A percentile compares a stretch with the other conserved stretches of the same genome.
Conservation (phyloP, 495 filamentous ascomycete genomes). For the Penicillium mononematosum region DNA sequence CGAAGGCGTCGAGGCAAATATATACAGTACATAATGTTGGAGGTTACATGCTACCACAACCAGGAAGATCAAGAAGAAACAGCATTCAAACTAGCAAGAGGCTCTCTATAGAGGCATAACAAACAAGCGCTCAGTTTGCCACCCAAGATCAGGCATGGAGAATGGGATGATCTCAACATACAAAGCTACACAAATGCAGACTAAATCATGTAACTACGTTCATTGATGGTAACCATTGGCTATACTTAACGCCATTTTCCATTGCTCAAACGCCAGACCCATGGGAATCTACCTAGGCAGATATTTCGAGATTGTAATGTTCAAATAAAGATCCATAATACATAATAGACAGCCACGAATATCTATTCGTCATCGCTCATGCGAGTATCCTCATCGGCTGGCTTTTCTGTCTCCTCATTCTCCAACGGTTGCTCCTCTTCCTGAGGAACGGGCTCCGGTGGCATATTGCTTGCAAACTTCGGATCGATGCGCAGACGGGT, state of each 20-base stretch:
- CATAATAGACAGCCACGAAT: neutral
- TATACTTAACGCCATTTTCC: constrained; percentile 12
- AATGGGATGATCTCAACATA: neutral
- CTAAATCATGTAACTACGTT: neutral
- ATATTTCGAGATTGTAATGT: constrained; percentile 9
- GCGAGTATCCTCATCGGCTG: constrained; percentile 21
- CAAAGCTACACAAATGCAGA: neutral
- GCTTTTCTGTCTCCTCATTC: constrained; percentile 15
- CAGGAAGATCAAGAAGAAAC: too few species aligned
- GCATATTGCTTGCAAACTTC: constrained; percentile 41
- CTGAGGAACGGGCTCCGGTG: constrained; percentile 32
- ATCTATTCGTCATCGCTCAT: constrained; percentile 26
- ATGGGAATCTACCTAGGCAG: constrained; percentile 10
- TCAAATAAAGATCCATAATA: constrained; percentile 12
- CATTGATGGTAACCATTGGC: neutral
- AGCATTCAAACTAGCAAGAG: too few species aligned
- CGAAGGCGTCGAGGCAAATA: too few species aligned
- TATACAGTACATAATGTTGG: too few species aligned
- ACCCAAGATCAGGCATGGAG: too few species aligned
- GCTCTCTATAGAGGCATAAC: too few species aligned
- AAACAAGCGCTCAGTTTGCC: too few species aligned
- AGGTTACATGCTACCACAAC: too few species aligned
- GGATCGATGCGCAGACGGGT: constrained; percentile 47
- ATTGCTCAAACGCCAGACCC: constrained; percentile 13
- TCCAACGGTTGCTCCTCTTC: constrained; percentile 26